phyloP scores from a whole-genome alignment of 176 grass and related monocot genomes.

The Musa beccarii region DNA sequence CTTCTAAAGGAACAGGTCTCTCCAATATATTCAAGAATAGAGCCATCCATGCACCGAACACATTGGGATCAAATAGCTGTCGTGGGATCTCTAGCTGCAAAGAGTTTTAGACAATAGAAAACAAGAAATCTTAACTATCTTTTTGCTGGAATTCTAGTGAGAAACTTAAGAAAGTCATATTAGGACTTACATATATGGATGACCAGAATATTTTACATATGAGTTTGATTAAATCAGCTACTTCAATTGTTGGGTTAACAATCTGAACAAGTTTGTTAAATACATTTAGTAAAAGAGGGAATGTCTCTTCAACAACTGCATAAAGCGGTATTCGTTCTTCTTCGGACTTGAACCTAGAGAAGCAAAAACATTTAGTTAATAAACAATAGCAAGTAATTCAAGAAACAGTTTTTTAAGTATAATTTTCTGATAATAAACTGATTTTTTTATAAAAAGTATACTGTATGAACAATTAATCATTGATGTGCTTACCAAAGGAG shows the following conservation, averaged over 20 bases:
- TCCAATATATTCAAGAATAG: slow-evolving; percentile 34
- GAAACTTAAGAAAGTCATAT: neutral
- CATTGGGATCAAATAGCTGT: slow-evolving; percentile 65
- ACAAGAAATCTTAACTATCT: slow-evolving; percentile 11
- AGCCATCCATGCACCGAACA: slow-evolving; percentile 90
- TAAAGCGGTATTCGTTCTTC: slow-evolving; percentile 78
- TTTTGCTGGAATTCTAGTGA: neutral
- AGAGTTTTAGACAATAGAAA: slow-evolving; percentile 7
- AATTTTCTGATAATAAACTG: neutral
- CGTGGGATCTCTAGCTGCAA: slow-evolving; percentile 85
- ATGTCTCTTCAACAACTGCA: slow-evolving; percentile 73
- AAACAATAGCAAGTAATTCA: slow-evolving; percentile 19
- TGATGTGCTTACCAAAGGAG: too few species aligned
- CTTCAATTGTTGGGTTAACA: slow-evolving; percentile 68
- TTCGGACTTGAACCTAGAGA: slow-evolving; percentile 85
- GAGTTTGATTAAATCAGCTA: slow-evolving; percentile 85
- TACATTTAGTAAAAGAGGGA: slow-evolving; percentile 63
- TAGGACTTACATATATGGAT: slow-evolving; percentile 78
- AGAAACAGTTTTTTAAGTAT: neutral
- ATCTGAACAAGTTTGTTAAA: slow-evolving; percentile 72
- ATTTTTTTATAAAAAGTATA: too few species aligned
- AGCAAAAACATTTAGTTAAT: neutral
- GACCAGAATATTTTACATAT: slow-evolving; percentile 99
- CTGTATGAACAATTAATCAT: too few species aligned
- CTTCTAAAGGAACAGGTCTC: slow-evolving; percentile 14